Evolutionary conservation across 1,284 basidiomycete species (phyloP), one percentile per base, ranked within the genome.

Genomic region (Cerrena zonata): DNA sequence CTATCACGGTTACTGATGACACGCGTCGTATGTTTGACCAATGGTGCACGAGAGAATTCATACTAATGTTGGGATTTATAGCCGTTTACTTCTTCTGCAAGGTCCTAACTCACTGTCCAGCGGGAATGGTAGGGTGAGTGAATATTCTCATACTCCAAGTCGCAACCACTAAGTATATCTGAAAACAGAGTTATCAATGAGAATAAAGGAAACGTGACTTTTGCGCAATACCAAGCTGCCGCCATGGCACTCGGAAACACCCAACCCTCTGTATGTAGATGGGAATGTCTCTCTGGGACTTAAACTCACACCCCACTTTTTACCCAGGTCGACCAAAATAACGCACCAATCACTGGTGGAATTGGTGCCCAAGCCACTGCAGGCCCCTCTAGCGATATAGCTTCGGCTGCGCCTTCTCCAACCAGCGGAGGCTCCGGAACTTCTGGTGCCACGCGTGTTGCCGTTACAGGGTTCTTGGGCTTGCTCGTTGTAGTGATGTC

Each of bases 71-170:
- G n/a, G n/a, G n/a, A n/a, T n/a, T n/a, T n/a, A 2, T 51, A 81
- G 78, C 78, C 23, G 77, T 82, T 51, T 86, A 79, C 78, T 84
- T 80, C 73, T 78, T 78, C 68, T 86, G 84, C 70, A 80, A 80
- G 61, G 68, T 74, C 56, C 53, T 68, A 1, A 44, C 55, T 4
- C 82, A 84, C 63, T 84, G 82, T 61, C 74, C 76, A 24, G 52
- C 69, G 53, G 81, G 81, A 25, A 81, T 82, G 79, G 80, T 82
- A 38, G 80, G 79, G 54, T 69, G 48, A 52, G 64, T 18, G 15
- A 34, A 34, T 34, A 34, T 7, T 41, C 11, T 34, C 30, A 7
- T 34, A 34, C 15, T 7, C 30, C 30, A 34, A 34, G 7, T 7
- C 30, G 30, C 30, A 15, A 7, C 30, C 30, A 7, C 30, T 15